These are phyloP conservation scores for Taiwanofungus camphoratus DNA, from an alignment of 1,284 basidiomycete genomes.

Conservation along the genomic window DNA sequence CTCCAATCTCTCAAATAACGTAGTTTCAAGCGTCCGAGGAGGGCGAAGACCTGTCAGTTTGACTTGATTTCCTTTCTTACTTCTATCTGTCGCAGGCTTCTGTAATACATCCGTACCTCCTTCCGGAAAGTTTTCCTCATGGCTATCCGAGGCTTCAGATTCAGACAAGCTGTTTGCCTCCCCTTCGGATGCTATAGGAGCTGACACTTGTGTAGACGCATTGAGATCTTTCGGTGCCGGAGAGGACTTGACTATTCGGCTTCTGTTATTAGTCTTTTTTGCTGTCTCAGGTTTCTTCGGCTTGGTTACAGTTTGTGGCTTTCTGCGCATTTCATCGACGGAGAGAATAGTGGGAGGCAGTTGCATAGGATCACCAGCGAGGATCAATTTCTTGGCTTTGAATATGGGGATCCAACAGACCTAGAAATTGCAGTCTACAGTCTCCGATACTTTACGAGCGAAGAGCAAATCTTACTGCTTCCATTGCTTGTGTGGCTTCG, in stretches of 20 bases:
- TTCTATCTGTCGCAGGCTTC: constrained; percentile 5
- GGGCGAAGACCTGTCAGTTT: constrained; percentile 39
- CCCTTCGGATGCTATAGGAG: neutral
- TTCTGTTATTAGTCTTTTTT: neutral
- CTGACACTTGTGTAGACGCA: too few species aligned
- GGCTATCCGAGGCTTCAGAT: constrained; percentile 1
- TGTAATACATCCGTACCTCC: neutral
- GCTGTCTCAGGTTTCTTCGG: neutral
- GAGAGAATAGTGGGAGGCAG: constrained; percentile 91
- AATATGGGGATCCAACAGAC: constrained; percentile 96
- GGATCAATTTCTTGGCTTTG: constrained; percentile 81
- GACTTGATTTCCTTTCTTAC: constrained; percentile 5
- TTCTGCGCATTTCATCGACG: constrained; percentile 24
- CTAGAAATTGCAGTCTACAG: constrained; percentile 30
- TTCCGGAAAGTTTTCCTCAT: constrained; percentile 12
- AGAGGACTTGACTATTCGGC: too few species aligned
- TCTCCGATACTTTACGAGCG: neutral
- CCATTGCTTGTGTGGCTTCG: constrained; percentile 95
- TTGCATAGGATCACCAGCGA: constrained; percentile 89
- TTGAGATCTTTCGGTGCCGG: too few species aligned
- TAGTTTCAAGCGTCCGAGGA: constrained; percentile 78
- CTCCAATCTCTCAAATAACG: constrained; percentile 89
- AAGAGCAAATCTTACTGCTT: constrained; percentile 55
- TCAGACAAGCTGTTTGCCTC: neutral
- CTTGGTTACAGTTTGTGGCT: neutral